phyloP scores from a whole-genome alignment of 352 stramenopile species.

The Blastocystis sp. region DNA sequence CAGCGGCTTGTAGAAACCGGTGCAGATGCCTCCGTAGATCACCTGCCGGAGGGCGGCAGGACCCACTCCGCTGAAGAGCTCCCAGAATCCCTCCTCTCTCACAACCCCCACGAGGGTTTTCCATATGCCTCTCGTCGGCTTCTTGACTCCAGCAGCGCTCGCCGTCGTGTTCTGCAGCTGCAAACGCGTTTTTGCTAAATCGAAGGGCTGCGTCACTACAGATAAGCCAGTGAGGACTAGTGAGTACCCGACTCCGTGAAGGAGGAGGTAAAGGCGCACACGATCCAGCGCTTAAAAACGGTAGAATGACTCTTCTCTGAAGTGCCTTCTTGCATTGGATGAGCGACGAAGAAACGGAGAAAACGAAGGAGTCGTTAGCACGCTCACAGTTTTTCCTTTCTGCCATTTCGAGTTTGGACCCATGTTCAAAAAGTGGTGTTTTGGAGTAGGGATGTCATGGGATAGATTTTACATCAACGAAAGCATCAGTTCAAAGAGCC shows the following conservation, averaged over 20 bases:
- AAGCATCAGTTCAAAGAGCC: conserved; percentile 89
- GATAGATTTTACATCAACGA: conserved; percentile 84
- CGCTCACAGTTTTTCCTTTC: background rate
- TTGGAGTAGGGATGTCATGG: background rate
- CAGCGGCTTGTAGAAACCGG: conserved; percentile 47
- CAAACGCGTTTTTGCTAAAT: conserved; percentile 38
- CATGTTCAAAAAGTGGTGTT: conserved; percentile 83
- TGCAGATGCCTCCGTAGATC: conserved; percentile 66
- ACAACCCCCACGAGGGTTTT: conserved; percentile 19
- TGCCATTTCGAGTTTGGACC: conserved; percentile 63
- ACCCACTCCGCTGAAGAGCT: conserved; percentile 28
- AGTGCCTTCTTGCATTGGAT: background rate
- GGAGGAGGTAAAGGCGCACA: conserved; percentile 43
- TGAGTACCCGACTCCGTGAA: conserved; percentile 32
- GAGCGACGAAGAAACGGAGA: too few relatives aligned
- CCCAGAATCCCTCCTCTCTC: conserved; percentile 50
- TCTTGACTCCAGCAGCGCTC: background rate
- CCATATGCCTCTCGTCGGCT: conserved; percentile 27
- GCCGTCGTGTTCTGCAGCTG: conserved; percentile 31
- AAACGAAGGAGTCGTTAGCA: too few relatives aligned
- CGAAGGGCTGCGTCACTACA: conserved; percentile 45
- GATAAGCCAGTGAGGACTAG: background rate
- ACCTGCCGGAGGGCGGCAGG: conserved; percentile 47
- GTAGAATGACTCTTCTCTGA: conserved; percentile 17
- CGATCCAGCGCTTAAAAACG: conserved; percentile 15